Conservation (phyloP, 352 stramenopile species). For the Globisporangium uncinulatum region DNA sequence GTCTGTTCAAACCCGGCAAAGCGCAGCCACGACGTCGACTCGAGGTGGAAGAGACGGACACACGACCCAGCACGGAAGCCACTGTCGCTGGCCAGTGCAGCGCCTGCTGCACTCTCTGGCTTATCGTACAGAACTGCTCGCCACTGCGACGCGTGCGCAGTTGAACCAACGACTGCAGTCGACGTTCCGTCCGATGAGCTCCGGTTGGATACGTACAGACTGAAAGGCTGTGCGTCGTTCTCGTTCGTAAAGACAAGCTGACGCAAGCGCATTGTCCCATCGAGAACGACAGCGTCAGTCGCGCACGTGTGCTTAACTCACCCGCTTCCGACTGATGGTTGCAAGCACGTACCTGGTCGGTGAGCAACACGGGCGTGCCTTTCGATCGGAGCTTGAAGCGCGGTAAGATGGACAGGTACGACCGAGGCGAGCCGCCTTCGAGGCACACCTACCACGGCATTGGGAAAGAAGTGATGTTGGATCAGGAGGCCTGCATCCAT, state of each 20-base stretch:
- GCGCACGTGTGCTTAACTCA: not conserved
- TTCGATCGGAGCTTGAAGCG: constrained; percentile 63
- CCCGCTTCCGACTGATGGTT: too few species aligned
- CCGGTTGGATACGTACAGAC: constrained; percentile 62
- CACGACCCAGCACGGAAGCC: constrained; percentile 48
- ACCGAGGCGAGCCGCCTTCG: constrained; percentile 32
- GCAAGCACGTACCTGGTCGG: constrained; percentile 39
- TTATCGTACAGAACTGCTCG: constrained; percentile 52
- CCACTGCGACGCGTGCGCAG: constrained; percentile 53
- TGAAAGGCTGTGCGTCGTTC: constrained; percentile 39
- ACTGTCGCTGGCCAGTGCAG: constrained; percentile 4
- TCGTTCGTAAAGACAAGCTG: constrained; percentile 49
- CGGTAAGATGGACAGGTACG: constrained; percentile 47
- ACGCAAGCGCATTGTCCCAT: not conserved
- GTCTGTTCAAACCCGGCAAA: constrained; percentile 13
- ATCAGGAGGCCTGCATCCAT: too few species aligned
- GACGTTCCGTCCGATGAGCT: constrained; percentile 24
- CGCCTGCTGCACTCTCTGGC: constrained; percentile 11
- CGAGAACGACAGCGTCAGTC: not conserved
- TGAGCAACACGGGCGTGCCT: constrained; percentile 55
- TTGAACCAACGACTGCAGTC: constrained; percentile 43
- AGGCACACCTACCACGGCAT: constrained; percentile 36
- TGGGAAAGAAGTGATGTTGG: not conserved
- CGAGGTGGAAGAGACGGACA: constrained; percentile 57
- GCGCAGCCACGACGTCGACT: constrained; percentile 59